Evolutionary conservation across 2,329 filamentous ascomycete genomes (phyloP).

Genomic region (Beauveria scarabaeidicola): DNA sequence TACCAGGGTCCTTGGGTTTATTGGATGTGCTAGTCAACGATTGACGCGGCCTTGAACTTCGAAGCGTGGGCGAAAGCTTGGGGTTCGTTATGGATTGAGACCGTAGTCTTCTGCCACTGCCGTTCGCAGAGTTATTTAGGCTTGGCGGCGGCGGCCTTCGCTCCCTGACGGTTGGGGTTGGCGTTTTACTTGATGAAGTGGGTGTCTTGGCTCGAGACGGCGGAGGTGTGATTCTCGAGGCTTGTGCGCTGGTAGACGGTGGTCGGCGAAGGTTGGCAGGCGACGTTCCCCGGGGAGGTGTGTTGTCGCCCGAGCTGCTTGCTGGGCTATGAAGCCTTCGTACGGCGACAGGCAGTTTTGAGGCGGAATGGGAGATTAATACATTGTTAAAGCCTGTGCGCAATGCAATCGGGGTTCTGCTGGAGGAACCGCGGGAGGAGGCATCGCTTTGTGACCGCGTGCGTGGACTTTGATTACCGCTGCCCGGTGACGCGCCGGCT

Average conservation of each 20-base stretch:
- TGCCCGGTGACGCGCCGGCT: constrained; percentile 15
- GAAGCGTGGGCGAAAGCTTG: constrained; percentile 68
- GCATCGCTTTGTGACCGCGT: constrained; percentile 55
- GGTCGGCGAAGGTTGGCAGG: constrained; percentile 38
- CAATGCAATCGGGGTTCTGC: constrained; percentile 20
- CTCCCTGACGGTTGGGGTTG: constrained; percentile 26
- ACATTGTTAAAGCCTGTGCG: constrained; percentile 21
- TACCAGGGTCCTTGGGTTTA: constrained; percentile 56
- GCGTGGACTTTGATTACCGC: constrained; percentile 26
- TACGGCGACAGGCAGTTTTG: constrained; percentile 39
- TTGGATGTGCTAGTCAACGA: constrained; percentile 68
- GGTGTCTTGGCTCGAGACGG: constrained; percentile 32
- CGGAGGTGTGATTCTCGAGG: constrained; percentile 27
- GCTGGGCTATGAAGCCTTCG: constrained; percentile 33
- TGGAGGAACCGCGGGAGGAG: constrained; percentile 27
- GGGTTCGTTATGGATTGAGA: constrained; percentile 64
- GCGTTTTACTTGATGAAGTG: constrained; percentile 34
- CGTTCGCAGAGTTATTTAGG: constrained; percentile 36
- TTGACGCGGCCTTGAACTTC: constrained; percentile 74
- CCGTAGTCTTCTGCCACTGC: constrained; percentile 53
- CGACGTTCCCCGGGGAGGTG: constrained; percentile 49
- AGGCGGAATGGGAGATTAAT: constrained; percentile 25
- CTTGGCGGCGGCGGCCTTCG: constrained; percentile 34
- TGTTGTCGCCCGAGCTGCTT: constrained; percentile 38
- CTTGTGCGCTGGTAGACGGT: constrained; percentile 32